Evolutionary conservation across 768 basidiomycete genomes (phyloP).

Genomic region (Sutorius australiensis): DNA sequence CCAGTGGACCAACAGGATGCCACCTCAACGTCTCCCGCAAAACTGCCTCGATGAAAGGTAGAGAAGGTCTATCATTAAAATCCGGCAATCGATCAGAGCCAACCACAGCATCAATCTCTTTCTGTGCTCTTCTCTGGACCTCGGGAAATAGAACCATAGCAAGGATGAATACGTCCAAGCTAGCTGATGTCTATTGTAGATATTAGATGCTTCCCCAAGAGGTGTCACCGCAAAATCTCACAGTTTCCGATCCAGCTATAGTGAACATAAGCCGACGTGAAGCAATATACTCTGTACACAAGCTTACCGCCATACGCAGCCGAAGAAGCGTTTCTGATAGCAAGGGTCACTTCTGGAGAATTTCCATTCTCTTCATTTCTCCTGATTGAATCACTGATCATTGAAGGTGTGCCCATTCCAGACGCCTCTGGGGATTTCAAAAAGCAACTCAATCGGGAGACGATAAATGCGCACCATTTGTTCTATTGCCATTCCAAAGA

Average conservation of each 20-base stretch:
- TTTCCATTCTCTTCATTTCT: conserved; percentile 18
- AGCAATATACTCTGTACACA: neutral
- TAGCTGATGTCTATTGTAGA: conserved; percentile 17
- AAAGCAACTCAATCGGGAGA: neutral
- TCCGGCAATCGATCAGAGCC: conserved; percentile 19
- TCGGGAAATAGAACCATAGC: conserved; percentile 29
- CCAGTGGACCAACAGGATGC: conserved; percentile 20
- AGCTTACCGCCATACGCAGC: conserved; percentile 23
- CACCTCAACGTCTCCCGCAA: conserved; percentile 22
- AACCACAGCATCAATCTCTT: conserved; percentile 23
- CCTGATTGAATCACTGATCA: conserved; percentile 20
- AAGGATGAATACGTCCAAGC: conserved; percentile 24
- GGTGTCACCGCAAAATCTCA: conserved; percentile 5
- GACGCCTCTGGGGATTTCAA: conserved; percentile 11
- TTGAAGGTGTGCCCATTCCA: conserved; percentile 14
- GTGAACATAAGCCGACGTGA: neutral
- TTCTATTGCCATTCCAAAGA: conserved; percentile 23
- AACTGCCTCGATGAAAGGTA: conserved; percentile 27
- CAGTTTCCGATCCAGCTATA: conserved; percentile 27
- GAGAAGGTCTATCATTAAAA: conserved; percentile 20
- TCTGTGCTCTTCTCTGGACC: conserved; percentile 20
- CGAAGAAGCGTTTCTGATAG: conserved; percentile 19
- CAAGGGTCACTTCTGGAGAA: conserved; percentile 18
- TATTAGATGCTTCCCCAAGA: neutral
- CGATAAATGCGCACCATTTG: conserved; percentile 14